Base-by-base conservation (phyloP, 2,329 filamentous ascomycete species). In the Fusarium neocosmosporiellum region DNA sequence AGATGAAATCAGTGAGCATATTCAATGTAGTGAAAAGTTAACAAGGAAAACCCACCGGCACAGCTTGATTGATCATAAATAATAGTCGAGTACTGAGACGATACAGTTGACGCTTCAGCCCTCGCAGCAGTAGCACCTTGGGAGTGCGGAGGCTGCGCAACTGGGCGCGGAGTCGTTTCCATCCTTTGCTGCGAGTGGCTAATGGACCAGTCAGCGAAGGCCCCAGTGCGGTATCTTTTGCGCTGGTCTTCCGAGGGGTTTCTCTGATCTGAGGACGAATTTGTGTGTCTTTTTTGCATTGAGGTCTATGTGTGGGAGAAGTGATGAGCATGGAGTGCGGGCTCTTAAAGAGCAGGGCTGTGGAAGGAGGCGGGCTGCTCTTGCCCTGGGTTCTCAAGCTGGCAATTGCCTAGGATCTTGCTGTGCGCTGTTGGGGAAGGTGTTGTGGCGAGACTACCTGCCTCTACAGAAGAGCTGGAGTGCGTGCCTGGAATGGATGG, bases 71-170 rank as follows among this genome's bases (percentile, higher is more conserved):
- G 29, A 59, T 14, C 48, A 63, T 62, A 46, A 48, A 64, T 65
- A 69, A 73, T 77, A 77, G 74, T 63, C 60, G 57, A 78, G 70
- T 77, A 77, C 75, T 65, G 39, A 64, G 61, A 24, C 48, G 53
- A 69, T 77, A 77, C 75, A 69, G 58, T 48, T 63, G 62, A 60
- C 39, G 55, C 64, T 70, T 72, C 59, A 60, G 69, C 72, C 64
- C 72, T 71, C 72, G 72, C 72, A 74, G 63, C 72, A 73, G 71
- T 74, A 74, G 71, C 55, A 73, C 71, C 55, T 57, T 62, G 46
- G 20, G 54, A 62, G 53, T 36, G 53, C 39, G 62, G 54, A 66
- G 59, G 71, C 71, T 72, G 69, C 71, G 65, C 68, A 60, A 74
- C 71, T 68, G 68, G 65, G 59, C 50, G 53, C 29, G 39, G 65